Percentiles rank a stretch among this genome's conserved stretches.
Evolutionary conservation across 1,284 basidiomycete genomes (phyloP).

Genomic region (Cryptococcus deneoformans): DNA sequence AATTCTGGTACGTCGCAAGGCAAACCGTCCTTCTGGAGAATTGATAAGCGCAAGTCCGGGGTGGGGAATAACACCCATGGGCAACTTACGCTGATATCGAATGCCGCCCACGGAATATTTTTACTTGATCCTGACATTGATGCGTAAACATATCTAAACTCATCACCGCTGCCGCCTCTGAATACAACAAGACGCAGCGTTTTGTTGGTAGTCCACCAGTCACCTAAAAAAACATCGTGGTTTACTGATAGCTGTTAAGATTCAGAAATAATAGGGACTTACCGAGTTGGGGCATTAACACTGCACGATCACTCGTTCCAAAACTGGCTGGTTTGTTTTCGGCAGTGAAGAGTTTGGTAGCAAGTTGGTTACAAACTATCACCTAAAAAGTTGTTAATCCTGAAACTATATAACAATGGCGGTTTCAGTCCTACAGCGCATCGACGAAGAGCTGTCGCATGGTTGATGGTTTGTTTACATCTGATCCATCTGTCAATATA

Average conservation of each 20-base stretch:
- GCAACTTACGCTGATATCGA: constrained; percentile 41
- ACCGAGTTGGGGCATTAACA: constrained; percentile 50
- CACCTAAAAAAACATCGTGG: constrained; percentile 19
- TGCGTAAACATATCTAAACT: constrained; percentile 41
- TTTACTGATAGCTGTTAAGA: too few relatives aligned
- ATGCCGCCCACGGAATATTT: constrained; percentile 34
- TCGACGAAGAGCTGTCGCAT: constrained; percentile 34
- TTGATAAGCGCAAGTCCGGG: background rate
- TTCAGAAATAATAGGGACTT: background rate
- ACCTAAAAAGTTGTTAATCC: constrained; percentile 21
- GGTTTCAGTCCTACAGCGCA: constrained; percentile 36
- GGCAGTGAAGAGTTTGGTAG: constrained; percentile 45
- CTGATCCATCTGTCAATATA: constrained; percentile 16
- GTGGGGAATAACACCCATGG: background rate
- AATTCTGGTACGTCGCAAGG: constrained; percentile 30
- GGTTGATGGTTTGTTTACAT: constrained; percentile 40
- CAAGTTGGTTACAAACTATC: constrained; percentile 44
- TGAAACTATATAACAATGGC: background rate
- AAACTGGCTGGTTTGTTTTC: constrained; percentile 46
- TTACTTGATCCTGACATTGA: constrained; percentile 18
- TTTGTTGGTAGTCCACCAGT: constrained; percentile 43
- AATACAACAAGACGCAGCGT: constrained; percentile 44
- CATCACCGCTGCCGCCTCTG: constrained; percentile 33
- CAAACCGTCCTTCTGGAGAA: constrained; percentile 27
- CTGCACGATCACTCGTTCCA: constrained; percentile 45